phyloP scores from a whole-genome alignment of 805 yeast species.

The Nakazawaea laoshanensis region DNA sequence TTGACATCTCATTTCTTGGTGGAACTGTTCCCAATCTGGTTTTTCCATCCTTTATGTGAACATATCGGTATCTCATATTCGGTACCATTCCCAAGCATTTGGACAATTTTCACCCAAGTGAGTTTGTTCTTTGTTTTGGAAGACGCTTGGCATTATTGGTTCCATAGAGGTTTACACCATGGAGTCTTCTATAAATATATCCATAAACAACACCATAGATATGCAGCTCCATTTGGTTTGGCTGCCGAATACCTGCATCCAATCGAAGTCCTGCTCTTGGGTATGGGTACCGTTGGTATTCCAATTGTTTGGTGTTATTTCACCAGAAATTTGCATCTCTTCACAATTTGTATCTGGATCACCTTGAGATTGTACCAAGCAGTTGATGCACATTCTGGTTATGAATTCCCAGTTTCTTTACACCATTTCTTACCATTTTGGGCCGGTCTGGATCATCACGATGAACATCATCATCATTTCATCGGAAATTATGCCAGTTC shows the following conservation, averaged over 20 bases:
- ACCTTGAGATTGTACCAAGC: constrained; percentile 88
- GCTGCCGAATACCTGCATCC: constrained; percentile 99
- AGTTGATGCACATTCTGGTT: constrained; percentile 95
- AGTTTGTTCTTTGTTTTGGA: constrained; percentile 75
- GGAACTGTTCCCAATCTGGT: constrained; percentile 95
- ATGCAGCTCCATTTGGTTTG: constrained; percentile 95
- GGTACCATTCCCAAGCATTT: constrained; percentile 77
- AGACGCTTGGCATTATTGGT: constrained; percentile 96
- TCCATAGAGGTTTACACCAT: constrained; percentile 84
- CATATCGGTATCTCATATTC: constrained; percentile 65
- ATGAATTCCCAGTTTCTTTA: constrained; percentile 95
- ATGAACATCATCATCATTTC: constrained; percentile 92
- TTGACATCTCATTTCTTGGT: constrained; percentile 81
- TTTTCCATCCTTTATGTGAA: constrained; percentile 89
- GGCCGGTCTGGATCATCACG: constrained; percentile 99
- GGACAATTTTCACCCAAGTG: constrained; percentile 57
- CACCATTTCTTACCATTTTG: constrained; percentile 90
- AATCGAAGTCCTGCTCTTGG: constrained; percentile 80
- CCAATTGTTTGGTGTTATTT: constrained; percentile 79
- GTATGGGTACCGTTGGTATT: constrained; percentile 94
- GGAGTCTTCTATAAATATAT: constrained; percentile 86
- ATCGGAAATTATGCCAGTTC: constrained; percentile 92
- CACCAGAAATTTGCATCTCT: constrained; percentile 72
- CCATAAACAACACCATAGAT: constrained; percentile 96
- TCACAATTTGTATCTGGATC: constrained; percentile 88